Percentiles rank a stretch among this genome's conserved stretches.
Conservation (phyloP, 2,329 filamentous ascomycete genomes). For the Apiospora marii region DNA sequence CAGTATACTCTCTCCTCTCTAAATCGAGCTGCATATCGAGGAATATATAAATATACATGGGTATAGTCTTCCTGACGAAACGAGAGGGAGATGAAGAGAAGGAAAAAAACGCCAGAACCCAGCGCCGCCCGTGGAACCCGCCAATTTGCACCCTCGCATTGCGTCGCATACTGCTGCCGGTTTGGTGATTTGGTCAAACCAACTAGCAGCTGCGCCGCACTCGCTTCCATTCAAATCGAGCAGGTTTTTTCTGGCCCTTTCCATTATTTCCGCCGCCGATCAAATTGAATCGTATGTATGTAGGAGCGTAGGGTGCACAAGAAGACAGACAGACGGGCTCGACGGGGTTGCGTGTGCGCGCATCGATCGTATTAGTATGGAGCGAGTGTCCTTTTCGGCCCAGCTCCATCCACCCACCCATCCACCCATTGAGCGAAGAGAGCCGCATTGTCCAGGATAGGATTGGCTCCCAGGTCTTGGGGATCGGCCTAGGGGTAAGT, state of each 20-base stretch:
- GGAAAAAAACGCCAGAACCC: not conserved
- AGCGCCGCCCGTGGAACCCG: constrained; percentile 1
- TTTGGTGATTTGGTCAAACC: constrained; percentile 12
- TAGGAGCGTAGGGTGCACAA: not conserved
- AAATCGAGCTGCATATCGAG: constrained; percentile 12
- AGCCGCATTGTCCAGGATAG: constrained; percentile 22
- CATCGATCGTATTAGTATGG: constrained; percentile 18
- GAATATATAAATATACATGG: not conserved
- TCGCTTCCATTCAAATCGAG: constrained; percentile 2
- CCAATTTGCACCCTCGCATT: constrained; percentile 7
- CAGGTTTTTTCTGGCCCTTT: not conserved
- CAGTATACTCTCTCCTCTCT: constrained; percentile 16
- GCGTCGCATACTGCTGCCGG: constrained; percentile 14
- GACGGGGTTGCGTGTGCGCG: not conserved
- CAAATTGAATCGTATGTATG: not conserved
- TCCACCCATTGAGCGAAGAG: constrained; percentile 9
- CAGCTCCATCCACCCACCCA: constrained; percentile 17
- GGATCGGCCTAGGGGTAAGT: constrained; percentile 22
- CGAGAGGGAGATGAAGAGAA: not conserved
- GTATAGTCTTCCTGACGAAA: not conserved
- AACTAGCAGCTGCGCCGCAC: constrained; percentile 17
- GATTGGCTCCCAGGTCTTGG: constrained; percentile 20
- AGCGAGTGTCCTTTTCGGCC: constrained; percentile 16
- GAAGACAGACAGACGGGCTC: not conserved
- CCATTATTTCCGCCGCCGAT: constrained; percentile 1